These are phyloP conservation scores for Flaveria sonorensis DNA, from an alignment of 129 eudicot species.

Conservation along the genomic window DNA sequence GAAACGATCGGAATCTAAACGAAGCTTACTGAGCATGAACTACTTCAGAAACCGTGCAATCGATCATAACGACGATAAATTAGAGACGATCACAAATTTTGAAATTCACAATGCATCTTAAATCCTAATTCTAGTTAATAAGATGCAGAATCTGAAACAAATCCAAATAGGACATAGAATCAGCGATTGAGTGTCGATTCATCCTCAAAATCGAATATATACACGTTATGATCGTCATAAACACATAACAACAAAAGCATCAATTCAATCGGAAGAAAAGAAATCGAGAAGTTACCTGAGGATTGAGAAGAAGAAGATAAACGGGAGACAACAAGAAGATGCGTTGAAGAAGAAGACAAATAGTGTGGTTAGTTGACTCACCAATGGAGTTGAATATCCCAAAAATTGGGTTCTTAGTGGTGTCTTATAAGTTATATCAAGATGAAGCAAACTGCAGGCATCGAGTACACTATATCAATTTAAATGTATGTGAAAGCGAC, in stretches of 20 bases:
- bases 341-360: background rate
- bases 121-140: background rate
- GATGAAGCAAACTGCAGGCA: too few relatives aligned
- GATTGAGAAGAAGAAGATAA: background rate
- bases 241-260: background rate
- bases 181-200: too few relatives aligned
- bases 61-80: background rate
- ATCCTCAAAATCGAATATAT: background rate
- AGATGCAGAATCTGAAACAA: too few relatives aligned
- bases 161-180: too few relatives aligned
- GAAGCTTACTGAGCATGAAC: background rate
- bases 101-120: background rate
- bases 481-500: too few relatives aligned
- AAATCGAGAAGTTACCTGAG: background rate
- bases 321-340: background rate
- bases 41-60: background rate
- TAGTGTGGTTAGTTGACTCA: background rate
- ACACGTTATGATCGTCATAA: background rate
- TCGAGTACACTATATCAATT: too few relatives aligned
- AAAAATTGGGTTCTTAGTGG: background rate
- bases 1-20: background rate
- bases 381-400: background rate
- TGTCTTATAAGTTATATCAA: too few relatives aligned
- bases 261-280: background rate
- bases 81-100: background rate